Conservation (phyloP, 768 basidiomycete genomes). For the Mrakia gelida region DNA sequence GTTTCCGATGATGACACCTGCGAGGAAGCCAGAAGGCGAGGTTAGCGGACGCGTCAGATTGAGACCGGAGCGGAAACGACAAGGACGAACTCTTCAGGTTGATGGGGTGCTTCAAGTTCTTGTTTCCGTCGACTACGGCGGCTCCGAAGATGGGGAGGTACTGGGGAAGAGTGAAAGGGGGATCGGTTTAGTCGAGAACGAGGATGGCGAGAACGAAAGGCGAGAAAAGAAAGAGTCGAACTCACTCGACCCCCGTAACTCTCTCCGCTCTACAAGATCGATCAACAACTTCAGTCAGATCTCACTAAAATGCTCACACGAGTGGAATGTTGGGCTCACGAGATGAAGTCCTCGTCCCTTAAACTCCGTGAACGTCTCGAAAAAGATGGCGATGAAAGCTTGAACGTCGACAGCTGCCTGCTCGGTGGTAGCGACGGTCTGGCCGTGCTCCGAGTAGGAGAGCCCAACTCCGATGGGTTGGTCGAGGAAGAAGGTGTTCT, state of each 20-base stretch:
- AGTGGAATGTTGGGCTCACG: constrained; percentile 16
- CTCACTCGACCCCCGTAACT: constrained; percentile 48
- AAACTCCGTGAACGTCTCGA: constrained; percentile 67
- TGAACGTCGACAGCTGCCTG: constrained; percentile 68
- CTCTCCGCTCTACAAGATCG: constrained; percentile 47
- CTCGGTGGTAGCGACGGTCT: constrained; percentile 52
- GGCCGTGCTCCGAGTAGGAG: constrained; percentile 35
- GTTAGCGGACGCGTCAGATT: background rate
- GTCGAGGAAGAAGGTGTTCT: constrained; percentile 37
- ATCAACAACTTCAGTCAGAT: background rate
- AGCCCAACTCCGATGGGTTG: constrained; percentile 35
- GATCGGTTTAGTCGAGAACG: background rate
- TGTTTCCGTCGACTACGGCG: constrained; percentile 70
- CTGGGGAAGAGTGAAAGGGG: background rate
- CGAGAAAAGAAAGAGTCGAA: background rate
- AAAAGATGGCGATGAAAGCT: constrained; percentile 66
- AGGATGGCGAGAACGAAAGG: background rate
- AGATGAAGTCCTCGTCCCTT: constrained; percentile 63
- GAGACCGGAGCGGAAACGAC: background rate
- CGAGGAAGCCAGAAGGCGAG: background rate
- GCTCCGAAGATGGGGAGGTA: constrained; percentile 58
- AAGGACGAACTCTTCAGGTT: constrained; percentile 54
- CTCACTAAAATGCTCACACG: too few relatives aligned
- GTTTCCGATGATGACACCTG: constrained; percentile 62
- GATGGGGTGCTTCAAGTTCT: constrained; percentile 52